These are phyloP conservation scores for Nadsonia commutata DNA, from an alignment of 1,139 yeast species.

Conservation along the genomic window DNA sequence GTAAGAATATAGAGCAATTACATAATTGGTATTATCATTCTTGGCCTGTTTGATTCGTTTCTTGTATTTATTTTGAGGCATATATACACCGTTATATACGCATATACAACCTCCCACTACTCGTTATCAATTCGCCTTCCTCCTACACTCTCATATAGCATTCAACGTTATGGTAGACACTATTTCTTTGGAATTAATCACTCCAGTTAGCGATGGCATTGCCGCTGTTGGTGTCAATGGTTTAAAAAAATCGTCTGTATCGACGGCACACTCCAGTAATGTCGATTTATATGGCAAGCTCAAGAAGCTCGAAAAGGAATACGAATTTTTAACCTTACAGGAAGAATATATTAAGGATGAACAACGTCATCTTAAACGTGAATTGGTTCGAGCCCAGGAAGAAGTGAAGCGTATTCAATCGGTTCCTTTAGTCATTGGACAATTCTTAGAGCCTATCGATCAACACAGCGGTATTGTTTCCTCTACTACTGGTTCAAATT, in stretches of 20 bases:
- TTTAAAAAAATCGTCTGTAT: neutral
- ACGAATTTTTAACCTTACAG: conserved; percentile 69
- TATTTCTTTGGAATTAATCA: neutral
- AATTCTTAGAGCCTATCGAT: conserved; percentile 93
- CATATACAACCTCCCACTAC: no score
- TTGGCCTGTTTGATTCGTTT: neutral
- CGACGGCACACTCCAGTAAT: neutral
- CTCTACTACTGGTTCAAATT: conserved; percentile 93
- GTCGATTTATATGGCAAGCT: conserved; percentile 64
- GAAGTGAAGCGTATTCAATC: conserved; percentile 96
- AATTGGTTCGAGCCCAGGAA: conserved; percentile 91
- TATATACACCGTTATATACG: no score
- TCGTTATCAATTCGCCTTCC: no score
- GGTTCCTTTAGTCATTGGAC: conserved; percentile 96
- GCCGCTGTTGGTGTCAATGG: neutral
- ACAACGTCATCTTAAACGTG: conserved; percentile 90
- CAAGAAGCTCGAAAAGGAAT: conserved; percentile 79
- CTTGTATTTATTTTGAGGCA: neutral
- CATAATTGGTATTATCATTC: no score
- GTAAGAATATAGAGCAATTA: no score
- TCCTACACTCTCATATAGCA: no score
- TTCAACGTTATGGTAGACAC: no score
- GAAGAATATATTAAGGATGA: conserved; percentile 97
- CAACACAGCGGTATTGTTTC: conserved; percentile 93
- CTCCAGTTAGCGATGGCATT: neutral